phyloP scores from a whole-genome alignment of 2,329 filamentous ascomycete genomes.

The Neoscytalidium dimidiatum region DNA sequence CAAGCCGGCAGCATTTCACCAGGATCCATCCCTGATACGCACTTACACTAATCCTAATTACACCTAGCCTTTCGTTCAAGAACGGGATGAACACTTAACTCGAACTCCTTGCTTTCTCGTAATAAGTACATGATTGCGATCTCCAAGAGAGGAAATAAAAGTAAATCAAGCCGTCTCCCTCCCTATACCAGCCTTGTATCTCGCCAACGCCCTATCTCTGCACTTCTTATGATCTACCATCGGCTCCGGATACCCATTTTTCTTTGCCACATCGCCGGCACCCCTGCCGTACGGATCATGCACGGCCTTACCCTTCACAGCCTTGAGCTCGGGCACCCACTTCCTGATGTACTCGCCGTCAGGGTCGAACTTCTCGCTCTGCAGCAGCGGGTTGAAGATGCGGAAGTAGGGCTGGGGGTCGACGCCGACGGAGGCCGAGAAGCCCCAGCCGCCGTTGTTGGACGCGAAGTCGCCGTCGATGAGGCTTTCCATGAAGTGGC shows the following conservation, averaged over 20 bases:
- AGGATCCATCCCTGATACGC: too few species aligned
- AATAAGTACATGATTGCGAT: too few species aligned
- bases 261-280: slow-evolving; percentile 59
- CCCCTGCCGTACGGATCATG: slow-evolving; percentile 79
- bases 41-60: too few species aligned
- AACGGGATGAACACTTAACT: too few species aligned
- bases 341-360: slow-evolving; percentile 77
- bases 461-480: slow-evolving; percentile 79
- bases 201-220: slow-evolving; percentile 66
- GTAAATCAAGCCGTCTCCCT: slow-evolving; percentile 46
- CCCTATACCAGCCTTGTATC: slow-evolving; percentile 68
- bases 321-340: slow-evolving; percentile 76
- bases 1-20: too few species aligned
- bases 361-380: slow-evolving; percentile 83
- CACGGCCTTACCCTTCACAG: slow-evolving; percentile 66
- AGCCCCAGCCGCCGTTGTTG: slow-evolving; percentile 74
- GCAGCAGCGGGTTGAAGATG: slow-evolving; percentile 82
- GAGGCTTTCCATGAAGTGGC: slow-evolving; percentile 78
- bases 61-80: too few species aligned
- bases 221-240: slow-evolving; percentile 74
- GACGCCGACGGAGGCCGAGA: slow-evolving; percentile 68
- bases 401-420: slow-evolving; percentile 90
- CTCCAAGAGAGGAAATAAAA: too few species aligned
- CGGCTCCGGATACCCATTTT: slow-evolving; percentile 70
- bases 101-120: too few species aligned